Evolutionary conservation across 1,284 basidiomycete genomes (phyloP), one percentile per base, ranked within the genome.

Genomic region (Singerocomus rubriflavus): DNA sequence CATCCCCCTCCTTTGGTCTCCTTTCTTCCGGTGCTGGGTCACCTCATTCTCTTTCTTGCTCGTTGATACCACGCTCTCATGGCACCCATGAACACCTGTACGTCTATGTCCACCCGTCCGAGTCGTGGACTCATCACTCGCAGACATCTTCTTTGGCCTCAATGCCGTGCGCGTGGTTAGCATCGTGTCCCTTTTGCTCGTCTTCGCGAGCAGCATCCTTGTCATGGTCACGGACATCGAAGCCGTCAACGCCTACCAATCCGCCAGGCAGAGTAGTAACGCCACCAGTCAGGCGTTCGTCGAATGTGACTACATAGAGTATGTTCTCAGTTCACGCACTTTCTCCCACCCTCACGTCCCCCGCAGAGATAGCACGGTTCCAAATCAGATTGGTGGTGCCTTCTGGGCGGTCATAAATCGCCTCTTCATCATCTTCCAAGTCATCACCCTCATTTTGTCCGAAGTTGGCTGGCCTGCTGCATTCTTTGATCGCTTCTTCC

Each of bases 361-460:
- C 46, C 50, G 29, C 58, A 90, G 86, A 57, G 76, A 78, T 53
- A 88, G 86, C 67, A 88, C 89, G 2, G 88, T 94, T 16, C 92
- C 92, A n/a, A 88, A 91, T 65, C 92, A 95, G 65, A 77, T 89
- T 25, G 91, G 88, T 10, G 92, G 93, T 39, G 79, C 83, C 29
- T 94, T 95, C 73, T 94, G 91, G 88, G 87, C 90, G 13, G 82
- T 94, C 50, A 73, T 94, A 51, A 89, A 90, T 66, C 79, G 88
- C 55, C 75, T 94, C 41, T 78, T 94, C 67, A 90, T 94, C 68
- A 79, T 93, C 54, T 84, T 87, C 69, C 86, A 92, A 72, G 80
- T 84, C 57, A 67, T 92, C 59, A 76, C 91, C 46, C 82, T 95
- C 56, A 72, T 92, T 54, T 68, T 93, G 51, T 88, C 91, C 44